These are phyloP conservation scores for Neopestalotiopsis clavispora DNA, from an alignment of 2,329 filamentous ascomycete species.

Conservation along the genomic window DNA sequence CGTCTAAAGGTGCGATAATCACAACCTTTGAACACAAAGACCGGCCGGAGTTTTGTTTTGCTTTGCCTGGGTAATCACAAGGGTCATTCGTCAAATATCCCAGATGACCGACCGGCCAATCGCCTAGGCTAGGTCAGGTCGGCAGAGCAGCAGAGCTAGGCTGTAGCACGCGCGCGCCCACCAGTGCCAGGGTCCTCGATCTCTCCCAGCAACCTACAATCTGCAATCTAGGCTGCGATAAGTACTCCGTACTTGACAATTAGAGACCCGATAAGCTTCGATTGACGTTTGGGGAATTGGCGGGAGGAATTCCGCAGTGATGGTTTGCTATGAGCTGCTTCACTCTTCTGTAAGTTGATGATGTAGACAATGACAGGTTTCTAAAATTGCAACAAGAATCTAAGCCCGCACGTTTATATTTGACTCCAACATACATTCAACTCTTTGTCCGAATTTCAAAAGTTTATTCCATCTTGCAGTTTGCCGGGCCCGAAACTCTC, in stretches of 20 bases:
- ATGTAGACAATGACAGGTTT: too few species aligned
- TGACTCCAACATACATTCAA: too few species aligned
- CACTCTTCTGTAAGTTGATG: neutral
- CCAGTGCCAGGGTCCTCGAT: too few species aligned
- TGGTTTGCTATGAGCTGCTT: neutral
- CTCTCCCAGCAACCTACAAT: too few species aligned
- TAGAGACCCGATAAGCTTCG: neutral
- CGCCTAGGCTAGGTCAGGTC: neutral
- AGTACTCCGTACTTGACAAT: neutral
- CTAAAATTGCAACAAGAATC: too few species aligned
- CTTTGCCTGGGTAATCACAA: neutral
- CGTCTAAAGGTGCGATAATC: neutral
- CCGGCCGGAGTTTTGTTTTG: neutral
- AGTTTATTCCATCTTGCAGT: too few species aligned
- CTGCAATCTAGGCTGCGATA: too few species aligned
- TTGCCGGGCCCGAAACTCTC: too few species aligned
- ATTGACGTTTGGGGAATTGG: neutral
- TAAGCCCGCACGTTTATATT: too few species aligned
- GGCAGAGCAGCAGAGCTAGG: neutral
- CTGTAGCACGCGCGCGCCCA: neutral
- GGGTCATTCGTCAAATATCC: neutral
- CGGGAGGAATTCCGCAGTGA: neutral
- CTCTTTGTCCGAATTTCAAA: too few species aligned
- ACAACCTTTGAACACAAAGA: neutral
- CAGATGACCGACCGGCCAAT: neutral